These are phyloP conservation scores for Candida gigantensis DNA, from an alignment of 1,139 yeast species.

Conservation along the genomic window DNA sequence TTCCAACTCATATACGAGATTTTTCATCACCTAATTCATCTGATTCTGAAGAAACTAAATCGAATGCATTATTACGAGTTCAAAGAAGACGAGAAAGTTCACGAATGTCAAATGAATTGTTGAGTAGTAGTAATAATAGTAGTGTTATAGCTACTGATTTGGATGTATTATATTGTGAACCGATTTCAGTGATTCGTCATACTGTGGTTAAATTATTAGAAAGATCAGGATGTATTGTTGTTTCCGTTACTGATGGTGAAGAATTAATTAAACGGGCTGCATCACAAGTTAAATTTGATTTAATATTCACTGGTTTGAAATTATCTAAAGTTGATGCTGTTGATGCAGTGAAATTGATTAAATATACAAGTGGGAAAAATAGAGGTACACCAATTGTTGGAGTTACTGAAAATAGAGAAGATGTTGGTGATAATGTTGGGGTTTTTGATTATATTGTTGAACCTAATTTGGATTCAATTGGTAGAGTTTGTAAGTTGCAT, in stretches of 20 bases:
- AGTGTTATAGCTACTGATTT: conserved; percentile 27
- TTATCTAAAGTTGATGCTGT: conserved; percentile 67
- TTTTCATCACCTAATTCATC: conserved; percentile 62
- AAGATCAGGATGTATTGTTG: conserved; percentile 77
- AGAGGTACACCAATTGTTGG: conserved; percentile 78
- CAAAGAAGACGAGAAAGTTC: conserved; percentile 58
- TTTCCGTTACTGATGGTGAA: conserved; percentile 76
- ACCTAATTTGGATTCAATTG: conserved; percentile 4
- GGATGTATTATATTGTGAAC: conserved; percentile 82
- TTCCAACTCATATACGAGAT: conserved; percentile 29
- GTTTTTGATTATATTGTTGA: conserved; percentile 73
- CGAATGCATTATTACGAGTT: conserved; percentile 55
- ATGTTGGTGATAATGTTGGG: conserved; percentile 52
- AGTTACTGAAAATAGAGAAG: conserved; percentile 70
- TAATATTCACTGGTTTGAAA: conserved; percentile 75
- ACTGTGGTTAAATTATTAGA: conserved; percentile 66
- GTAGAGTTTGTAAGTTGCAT: background rate
- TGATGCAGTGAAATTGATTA: conserved; percentile 77
- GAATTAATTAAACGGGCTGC: conserved; percentile 82
- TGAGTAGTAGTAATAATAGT: conserved; percentile 3
- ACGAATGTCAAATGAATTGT: conserved; percentile 22
- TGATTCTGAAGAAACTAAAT: conserved; percentile 63
- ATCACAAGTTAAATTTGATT: conserved; percentile 79
- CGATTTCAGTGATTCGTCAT: conserved; percentile 79
- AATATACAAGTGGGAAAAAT: conserved; percentile 74